Evolutionary conservation across 2,329 filamentous ascomycete species (phyloP).

Genomic region (Fusarium neocosmosporiellum): DNA sequence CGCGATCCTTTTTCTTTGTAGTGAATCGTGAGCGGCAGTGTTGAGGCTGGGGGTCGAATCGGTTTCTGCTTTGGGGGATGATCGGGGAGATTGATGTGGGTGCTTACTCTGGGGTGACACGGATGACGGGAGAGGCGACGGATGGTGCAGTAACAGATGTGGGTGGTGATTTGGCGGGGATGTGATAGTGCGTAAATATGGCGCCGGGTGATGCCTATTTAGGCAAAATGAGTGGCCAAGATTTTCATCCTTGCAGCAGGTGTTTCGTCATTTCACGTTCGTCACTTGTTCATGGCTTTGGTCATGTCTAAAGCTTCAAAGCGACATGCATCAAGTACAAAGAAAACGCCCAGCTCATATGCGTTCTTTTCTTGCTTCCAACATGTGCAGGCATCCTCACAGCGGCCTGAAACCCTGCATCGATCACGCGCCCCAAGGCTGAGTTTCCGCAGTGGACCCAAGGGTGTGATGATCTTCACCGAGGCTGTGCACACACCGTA

Average conservation of each 20-base stretch:
- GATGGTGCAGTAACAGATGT: not conserved
- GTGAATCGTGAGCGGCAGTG: not conserved
- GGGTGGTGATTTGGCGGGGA: not conserved
- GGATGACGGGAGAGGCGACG: not conserved
- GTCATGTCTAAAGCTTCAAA: not conserved
- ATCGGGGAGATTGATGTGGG: not conserved
- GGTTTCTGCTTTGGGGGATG: not conserved
- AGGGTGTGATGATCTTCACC: not conserved
- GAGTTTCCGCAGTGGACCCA: not conserved
- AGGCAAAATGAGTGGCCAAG: slow-evolving; percentile 6
- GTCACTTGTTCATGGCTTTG: not conserved
- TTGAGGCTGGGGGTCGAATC: not conserved
- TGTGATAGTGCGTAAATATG: not conserved
- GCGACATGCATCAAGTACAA: not conserved
- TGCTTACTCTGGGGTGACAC: slow-evolving; percentile 3
- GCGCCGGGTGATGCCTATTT: not conserved
- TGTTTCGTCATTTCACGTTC: not conserved
- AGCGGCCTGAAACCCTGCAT: not conserved
- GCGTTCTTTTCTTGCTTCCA: not conserved
- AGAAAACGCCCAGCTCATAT: not conserved
- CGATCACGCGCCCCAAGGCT: not conserved
- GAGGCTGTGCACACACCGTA: not conserved
- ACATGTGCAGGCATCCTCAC: too few species aligned
- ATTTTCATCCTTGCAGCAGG: not conserved
- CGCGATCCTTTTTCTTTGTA: not conserved